These are phyloP conservation scores for Pythium monospermum DNA, from an alignment of 352 stramenopile genomes.

Conservation along the genomic window DNA sequence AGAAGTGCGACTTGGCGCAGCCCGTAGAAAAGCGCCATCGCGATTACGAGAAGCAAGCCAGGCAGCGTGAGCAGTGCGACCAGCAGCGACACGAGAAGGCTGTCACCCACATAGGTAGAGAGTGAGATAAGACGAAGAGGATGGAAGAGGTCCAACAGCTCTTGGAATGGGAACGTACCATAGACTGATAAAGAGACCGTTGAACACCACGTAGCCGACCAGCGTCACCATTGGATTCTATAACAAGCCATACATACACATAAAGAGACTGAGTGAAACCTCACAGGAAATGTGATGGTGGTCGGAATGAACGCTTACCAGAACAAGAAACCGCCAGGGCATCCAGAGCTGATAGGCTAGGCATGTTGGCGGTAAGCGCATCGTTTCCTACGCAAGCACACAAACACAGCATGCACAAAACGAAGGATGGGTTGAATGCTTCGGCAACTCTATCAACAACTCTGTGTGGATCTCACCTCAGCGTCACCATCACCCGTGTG, in stretches of 20 bases:
- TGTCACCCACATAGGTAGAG: slow-evolving; percentile 2
- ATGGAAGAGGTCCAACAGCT: background rate
- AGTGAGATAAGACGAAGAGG: background rate
- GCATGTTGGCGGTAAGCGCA: slow-evolving; percentile 1
- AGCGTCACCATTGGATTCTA: slow-evolving; percentile 62
- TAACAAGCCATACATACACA: background rate
- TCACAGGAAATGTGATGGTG: background rate
- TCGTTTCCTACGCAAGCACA: too few relatives aligned
- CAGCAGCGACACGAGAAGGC: slow-evolving; percentile 48
- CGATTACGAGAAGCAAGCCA: slow-evolving; percentile 33
- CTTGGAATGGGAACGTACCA: slow-evolving; percentile 21
- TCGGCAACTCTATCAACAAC: too few relatives aligned
- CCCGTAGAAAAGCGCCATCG: slow-evolving; percentile 25
- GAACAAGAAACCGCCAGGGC: slow-evolving; percentile 52
- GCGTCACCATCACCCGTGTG: background rate
- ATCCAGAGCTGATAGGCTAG: slow-evolving; percentile 70
- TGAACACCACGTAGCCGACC: slow-evolving; percentile 42
- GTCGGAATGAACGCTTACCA: slow-evolving; percentile 28
- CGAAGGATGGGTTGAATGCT: too few relatives aligned
- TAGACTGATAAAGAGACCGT: slow-evolving; percentile 54
- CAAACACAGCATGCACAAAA: background rate
- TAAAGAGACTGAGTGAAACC: background rate
- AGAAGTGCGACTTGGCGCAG: slow-evolving; percentile 46
- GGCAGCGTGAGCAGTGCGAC: slow-evolving; percentile 40
- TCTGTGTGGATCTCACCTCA: too few relatives aligned